Conservation (phyloP, 116 monocot genomes). For the Dioscorea cayenensis region DNA sequence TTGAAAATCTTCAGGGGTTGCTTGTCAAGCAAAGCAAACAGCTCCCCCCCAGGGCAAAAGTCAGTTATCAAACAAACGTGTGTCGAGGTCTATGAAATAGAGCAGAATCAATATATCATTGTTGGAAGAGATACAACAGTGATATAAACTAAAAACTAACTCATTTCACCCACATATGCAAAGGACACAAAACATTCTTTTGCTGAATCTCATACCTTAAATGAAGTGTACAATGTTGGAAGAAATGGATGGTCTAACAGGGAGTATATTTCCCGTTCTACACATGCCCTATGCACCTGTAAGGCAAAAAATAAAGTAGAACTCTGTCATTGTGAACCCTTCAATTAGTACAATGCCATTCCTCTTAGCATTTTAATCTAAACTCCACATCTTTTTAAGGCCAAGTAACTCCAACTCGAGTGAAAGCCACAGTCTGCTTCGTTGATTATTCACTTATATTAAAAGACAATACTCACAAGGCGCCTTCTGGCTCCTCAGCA, state of each 20-base stretch:
- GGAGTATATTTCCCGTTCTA: constrained; percentile 87
- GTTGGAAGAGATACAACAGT: neutral
- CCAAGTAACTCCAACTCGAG: no score
- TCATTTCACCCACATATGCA: neutral
- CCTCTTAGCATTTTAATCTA: no score
- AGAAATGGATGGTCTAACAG: constrained; percentile 92
- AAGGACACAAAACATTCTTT: neutral
- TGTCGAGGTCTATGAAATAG: constrained; percentile 54
- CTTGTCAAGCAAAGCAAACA: constrained; percentile 83
- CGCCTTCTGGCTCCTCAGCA: no score
- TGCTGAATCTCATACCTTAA: constrained; percentile 50
- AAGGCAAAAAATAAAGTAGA: constrained; percentile 1
- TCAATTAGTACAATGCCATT: neutral
- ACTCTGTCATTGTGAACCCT: neutral
- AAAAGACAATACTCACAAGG: no score
- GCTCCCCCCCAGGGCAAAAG: constrained; percentile 86
- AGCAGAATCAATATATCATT: constrained; percentile 17
- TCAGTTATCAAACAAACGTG: constrained; percentile 98
- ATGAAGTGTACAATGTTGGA: constrained; percentile 87
- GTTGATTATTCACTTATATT: no score
- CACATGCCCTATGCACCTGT: constrained; percentile 94
- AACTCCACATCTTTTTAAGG: no score
- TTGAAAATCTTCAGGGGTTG: constrained; percentile 93
- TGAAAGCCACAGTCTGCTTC: no score
- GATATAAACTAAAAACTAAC: neutral